Conservation (phyloP, 305 asterid species). For the Rubia tinctorum region DNA sequence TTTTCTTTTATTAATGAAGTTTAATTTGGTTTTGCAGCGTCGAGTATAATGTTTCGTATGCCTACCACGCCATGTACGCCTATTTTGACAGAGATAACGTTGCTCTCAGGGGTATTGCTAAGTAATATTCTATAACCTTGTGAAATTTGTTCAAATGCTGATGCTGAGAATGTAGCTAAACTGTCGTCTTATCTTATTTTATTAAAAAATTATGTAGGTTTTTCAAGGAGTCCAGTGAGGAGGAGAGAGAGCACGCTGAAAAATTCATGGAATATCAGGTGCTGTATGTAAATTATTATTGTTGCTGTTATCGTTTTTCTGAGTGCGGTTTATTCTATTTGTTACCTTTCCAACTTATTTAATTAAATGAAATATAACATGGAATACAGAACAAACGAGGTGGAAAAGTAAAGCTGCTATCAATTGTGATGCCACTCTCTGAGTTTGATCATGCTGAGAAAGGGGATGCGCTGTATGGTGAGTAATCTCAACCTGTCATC, state of each 20-base stretch:
- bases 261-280: slow-evolving; percentile 83
- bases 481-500: slow-evolving; percentile 11
- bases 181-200: not conserved
- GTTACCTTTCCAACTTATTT: not conserved
- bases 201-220: slow-evolving; percentile 38
- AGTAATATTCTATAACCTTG: slow-evolving; percentile 33
- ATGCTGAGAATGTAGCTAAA: not conserved
- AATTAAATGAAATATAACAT: not conserved
- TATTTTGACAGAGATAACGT: slow-evolving; percentile 90
- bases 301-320: not conserved
- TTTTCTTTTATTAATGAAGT: not conserved
- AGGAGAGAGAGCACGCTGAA: slow-evolving; percentile 75
- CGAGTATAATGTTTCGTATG: slow-evolving; percentile 92
- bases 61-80: slow-evolving; percentile 86
- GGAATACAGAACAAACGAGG: slow-evolving; percentile 67
- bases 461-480: slow-evolving; percentile 82
- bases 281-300: slow-evolving; percentile 14
- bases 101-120: slow-evolving; percentile 85
- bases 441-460: slow-evolving; percentile 75
- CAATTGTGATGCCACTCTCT: slow-evolving; percentile 62
- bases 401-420: slow-evolving; percentile 73
- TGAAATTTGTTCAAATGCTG: not conserved
- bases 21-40: slow-evolving; percentile 47
- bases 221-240: slow-evolving; percentile 64
- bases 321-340: not conserved